Evolutionary conservation across 2,329 filamentous ascomycete genomes (phyloP), one percentile per base, ranked within the genome.

Genomic region (Monosporascus sp.): DNA sequence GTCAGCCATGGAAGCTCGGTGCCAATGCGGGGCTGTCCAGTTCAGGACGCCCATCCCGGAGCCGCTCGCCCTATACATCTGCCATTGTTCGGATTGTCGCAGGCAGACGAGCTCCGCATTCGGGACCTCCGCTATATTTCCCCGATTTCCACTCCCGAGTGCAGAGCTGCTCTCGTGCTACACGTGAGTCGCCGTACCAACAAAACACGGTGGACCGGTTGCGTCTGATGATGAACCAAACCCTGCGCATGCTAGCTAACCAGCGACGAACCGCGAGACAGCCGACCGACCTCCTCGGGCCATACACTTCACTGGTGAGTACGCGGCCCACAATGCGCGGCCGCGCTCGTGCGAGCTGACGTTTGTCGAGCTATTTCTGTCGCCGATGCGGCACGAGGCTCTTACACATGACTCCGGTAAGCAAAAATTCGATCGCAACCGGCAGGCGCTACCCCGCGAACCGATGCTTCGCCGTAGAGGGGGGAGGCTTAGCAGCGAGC

Each of bases 71-170:
- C 72, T 88, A 49, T 89, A 86, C 68, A 82, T 88, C 65, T 89
- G 86, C 70, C 87, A 89, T 71, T 89, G 87, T 68, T 70, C 74
- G 52, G 79, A 85, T 65, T 89, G 86, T 68, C 79, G 81, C 48
- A 77, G 80, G 53, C 86, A 88, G 71, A 82, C 83, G 31, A 75
- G 81, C 51, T 85, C 83, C 7, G 84, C 86, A 1, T 88, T 86
- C 68, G 86, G 85, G 28, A 81, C 84, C 35, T 85, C 83, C 37
- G 86, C 86, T 60, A 87, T 88, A 55, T 89, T 88, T 61, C 86
- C 85, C 1, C 74, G 74, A n/a, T 89, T 89, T 55, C 66, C 73
- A 9, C 70, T 88, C 28, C 81, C 84, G 0, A 67, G 69, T 38
- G 70, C 65, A 17, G 73, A 77, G 22, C 56, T 74, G 47, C 62